phyloP scores from a whole-genome alignment of 371 early-diverging fungal genomes.

The Enterospora canceri region DNA sequence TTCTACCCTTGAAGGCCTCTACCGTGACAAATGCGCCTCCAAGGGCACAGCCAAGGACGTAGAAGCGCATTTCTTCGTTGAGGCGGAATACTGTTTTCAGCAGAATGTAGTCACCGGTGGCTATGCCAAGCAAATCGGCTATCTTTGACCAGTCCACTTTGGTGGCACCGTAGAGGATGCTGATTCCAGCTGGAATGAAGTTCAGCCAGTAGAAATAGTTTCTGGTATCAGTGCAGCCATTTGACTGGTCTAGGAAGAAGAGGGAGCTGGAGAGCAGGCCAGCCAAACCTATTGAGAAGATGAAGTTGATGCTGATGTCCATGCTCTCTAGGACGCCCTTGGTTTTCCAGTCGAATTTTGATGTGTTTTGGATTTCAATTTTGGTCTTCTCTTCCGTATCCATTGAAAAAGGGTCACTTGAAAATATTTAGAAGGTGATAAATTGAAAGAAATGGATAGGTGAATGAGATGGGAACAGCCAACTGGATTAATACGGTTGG shows the following conservation, averaged over 20 bases:
- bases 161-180: neutral
- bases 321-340: neutral
- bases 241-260: neutral
- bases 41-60: neutral
- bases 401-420: no score
- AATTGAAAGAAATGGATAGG: no score
- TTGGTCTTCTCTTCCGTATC: no score
- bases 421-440: no score
- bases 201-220: neutral
- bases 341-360: no score
- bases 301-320: neutral
- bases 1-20: neutral
- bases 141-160: neutral
- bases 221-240: neutral
- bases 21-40: neutral
- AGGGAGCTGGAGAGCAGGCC: neutral
- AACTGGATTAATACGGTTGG: no score
- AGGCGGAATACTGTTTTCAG: neutral
- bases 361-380: no score
- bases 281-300: neutral
- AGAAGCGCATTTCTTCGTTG: neutral
- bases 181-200: neutral
- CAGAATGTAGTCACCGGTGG: conserved; percentile 1
- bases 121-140: neutral
- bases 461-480: no score